These are phyloP conservation scores for Tylopilus subfusipes DNA, from an alignment of 768 basidiomycete species.

Conservation along the genomic window DNA sequence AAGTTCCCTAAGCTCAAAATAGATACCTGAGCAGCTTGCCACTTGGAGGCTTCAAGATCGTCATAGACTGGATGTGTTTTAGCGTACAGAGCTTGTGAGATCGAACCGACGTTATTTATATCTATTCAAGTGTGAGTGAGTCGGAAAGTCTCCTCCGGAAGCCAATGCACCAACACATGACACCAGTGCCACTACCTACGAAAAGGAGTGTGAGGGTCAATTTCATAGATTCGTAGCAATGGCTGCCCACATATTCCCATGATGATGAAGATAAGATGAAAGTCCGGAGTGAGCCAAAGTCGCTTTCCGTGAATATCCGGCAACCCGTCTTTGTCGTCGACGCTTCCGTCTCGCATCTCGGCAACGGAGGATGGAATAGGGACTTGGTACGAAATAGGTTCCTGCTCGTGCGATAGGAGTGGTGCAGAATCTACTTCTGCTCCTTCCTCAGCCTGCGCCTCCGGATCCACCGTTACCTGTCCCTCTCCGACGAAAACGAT, in stretches of 20 bases:
- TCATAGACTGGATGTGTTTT: slow-evolving; percentile 61
- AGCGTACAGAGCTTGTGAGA: slow-evolving; percentile 65
- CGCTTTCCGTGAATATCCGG: slow-evolving; percentile 54
- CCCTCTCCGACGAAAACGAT: slow-evolving; percentile 25
- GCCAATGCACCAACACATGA: slow-evolving; percentile 57
- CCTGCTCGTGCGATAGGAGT: slow-evolving; percentile 20
- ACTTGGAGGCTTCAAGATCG: slow-evolving; percentile 59
- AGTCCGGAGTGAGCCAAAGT: slow-evolving; percentile 52
- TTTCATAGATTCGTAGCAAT: neutral
- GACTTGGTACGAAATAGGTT: slow-evolving; percentile 21
- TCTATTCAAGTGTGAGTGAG: slow-evolving; percentile 37
- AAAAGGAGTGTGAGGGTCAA: neutral
- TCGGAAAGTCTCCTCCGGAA: neutral
- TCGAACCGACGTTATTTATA: slow-evolving; percentile 85
- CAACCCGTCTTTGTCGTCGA: slow-evolving; percentile 23
- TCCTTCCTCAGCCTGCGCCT: slow-evolving; percentile 13
- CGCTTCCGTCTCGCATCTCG: slow-evolving; percentile 20
- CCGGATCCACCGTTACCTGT: slow-evolving; percentile 8
- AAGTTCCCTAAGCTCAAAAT: slow-evolving; percentile 80
- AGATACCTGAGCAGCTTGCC: slow-evolving; percentile 86
- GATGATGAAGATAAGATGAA: slow-evolving; percentile 59
- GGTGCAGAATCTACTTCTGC: slow-evolving; percentile 22
- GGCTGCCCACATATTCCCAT: slow-evolving; percentile 51
- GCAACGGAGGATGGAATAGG: slow-evolving; percentile 14
- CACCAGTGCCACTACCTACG: slow-evolving; percentile 65